phyloP scores from a whole-genome alignment of 2,329 filamentous ascomycete species.

The Penicillium sp. region DNA sequence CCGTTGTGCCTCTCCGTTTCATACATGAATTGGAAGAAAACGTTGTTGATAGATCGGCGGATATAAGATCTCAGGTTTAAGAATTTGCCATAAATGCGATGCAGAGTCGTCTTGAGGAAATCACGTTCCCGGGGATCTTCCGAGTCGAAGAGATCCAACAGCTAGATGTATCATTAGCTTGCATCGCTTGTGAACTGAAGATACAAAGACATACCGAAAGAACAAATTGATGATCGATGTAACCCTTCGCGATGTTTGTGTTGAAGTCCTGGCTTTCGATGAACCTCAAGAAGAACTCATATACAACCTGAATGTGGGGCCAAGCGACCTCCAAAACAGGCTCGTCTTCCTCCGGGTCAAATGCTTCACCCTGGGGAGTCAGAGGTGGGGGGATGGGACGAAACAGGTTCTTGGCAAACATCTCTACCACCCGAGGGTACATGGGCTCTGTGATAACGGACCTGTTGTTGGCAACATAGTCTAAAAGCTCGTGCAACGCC shows the following conservation, averaged over 20 bases:
- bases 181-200: neutral
- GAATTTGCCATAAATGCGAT: constrained; percentile 98
- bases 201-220: constrained; percentile 59
- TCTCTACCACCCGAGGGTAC: constrained; percentile 97
- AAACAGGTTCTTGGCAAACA: constrained; percentile 99
- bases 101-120: constrained; percentile 95
- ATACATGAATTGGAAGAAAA: constrained; percentile 99
- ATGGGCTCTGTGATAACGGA: constrained; percentile 98
- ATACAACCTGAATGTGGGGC: constrained; percentile 99
- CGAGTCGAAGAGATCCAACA: constrained; percentile 97
- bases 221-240: constrained; percentile 98
- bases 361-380: constrained; percentile 96
- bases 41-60: constrained; percentile 97
- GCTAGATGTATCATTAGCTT: constrained; percentile 45
- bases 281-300: constrained; percentile 98
- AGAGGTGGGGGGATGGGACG: constrained; percentile 94
- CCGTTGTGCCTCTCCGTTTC: constrained; percentile 98
- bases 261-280: constrained; percentile 99
- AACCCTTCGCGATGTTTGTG: constrained; percentile 98
- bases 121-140: constrained; percentile 96
- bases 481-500: constrained; percentile 90
- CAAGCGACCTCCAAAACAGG: constrained; percentile 97
- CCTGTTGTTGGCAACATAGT: constrained; percentile 97
- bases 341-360: constrained; percentile 97
- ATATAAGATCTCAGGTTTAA: constrained; percentile 97